Conservation (phyloP, 2,329 filamentous ascomycete species). For the Calonectria pteridis region DNA sequence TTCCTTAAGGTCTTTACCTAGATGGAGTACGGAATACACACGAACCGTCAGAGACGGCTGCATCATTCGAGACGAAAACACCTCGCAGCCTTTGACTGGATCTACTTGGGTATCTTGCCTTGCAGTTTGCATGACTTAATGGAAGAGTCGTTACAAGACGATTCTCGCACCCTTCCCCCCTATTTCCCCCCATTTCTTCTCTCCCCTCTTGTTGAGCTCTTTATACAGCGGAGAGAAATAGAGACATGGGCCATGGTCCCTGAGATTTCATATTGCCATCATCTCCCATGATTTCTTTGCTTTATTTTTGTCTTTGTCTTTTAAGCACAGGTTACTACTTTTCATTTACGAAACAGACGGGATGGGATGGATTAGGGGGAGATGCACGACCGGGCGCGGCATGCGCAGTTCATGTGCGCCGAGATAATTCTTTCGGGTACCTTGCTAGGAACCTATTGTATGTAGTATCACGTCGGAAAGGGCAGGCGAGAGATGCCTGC, state of each 20-base stretch:
- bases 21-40: constrained; percentile 30
- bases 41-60: neutral
- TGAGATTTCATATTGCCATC: neutral
- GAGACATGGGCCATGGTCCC: neutral
- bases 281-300: constrained; percentile 18
- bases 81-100: neutral
- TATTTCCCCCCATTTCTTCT: constrained; percentile 29
- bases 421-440: constrained; percentile 32
- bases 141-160: constrained; percentile 33
- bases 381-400: constrained; percentile 3
- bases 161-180: constrained; percentile 20
- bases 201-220: constrained; percentile 24
- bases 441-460: constrained; percentile 38
- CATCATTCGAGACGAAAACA: neutral
- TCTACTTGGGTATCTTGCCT: neutral
- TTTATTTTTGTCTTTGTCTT: constrained; percentile 37
- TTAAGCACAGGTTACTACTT: constrained; percentile 32
- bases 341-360: constrained; percentile 19
- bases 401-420: constrained; percentile 5
- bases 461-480: constrained; percentile 43
- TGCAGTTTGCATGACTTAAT: constrained; percentile 9
- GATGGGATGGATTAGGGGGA: constrained; percentile 15
- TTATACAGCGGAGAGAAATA: constrained; percentile 23
- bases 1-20: constrained; percentile 89
- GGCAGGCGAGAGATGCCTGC: constrained; percentile 23